These are phyloP conservation scores for Pleodorina starrii DNA, from an alignment of 139 green algal species.

Conservation along the genomic window DNA sequence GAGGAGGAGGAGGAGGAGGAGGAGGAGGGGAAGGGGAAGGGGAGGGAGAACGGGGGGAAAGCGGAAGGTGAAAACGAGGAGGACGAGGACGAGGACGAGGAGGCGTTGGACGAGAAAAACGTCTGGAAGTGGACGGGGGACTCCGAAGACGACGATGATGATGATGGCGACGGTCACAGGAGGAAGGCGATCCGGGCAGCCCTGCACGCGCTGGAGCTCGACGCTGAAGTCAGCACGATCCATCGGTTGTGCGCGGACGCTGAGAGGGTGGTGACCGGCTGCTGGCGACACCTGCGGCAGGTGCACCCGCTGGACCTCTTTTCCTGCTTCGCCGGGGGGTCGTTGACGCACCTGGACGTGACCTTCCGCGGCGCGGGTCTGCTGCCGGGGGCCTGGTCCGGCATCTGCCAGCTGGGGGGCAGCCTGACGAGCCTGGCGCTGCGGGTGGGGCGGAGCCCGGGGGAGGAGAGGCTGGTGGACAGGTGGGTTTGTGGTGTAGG, in stretches of 20 bases:
- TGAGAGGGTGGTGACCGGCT: neutral
- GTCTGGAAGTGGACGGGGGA: too few relatives aligned
- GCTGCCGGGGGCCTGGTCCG: constrained; percentile 34
- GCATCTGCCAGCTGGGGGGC: constrained; percentile 22
- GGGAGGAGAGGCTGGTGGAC: constrained; percentile 33
- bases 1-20: neutral
- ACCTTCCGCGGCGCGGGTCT: constrained; percentile 34
- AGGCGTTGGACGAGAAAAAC: too few relatives aligned
- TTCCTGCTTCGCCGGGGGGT: constrained; percentile 11
- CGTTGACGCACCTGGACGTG: constrained; percentile 38
- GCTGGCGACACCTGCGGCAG: neutral
- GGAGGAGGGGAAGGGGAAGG: neutral
- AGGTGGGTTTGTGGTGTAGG: too few relatives aligned
- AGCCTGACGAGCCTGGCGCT: constrained; percentile 14
- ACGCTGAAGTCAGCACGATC: too few relatives aligned
- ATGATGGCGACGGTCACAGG: too few relatives aligned
- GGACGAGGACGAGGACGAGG: constrained; percentile 10
- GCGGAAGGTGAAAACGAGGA: constrained; percentile 12
- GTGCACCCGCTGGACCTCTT: constrained; percentile 26
- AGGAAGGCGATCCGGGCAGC: too few relatives aligned
- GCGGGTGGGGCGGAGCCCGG: constrained; percentile 22
- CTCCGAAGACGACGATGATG: too few relatives aligned
- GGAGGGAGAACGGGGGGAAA: neutral
- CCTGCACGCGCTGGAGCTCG: neutral
- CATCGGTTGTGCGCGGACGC: too few relatives aligned